Conservation (phyloP, 371 early-diverging fungal genomes). For the Mortierella sp. region DNA sequence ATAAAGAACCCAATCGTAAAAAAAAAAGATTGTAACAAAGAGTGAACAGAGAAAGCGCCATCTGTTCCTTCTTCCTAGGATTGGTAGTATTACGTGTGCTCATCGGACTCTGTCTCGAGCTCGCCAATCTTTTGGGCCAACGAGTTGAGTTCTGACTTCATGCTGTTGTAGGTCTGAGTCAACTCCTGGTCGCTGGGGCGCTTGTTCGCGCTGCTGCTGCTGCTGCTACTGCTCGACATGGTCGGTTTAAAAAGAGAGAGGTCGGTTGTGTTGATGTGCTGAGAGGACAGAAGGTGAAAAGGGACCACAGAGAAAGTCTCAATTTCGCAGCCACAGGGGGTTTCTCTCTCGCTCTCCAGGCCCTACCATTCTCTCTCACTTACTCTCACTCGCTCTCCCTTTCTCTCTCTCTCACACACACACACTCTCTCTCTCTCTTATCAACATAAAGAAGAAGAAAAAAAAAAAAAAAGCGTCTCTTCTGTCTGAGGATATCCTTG, state of each 20-base stretch:
- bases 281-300: too few species aligned
- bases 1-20: not conserved
- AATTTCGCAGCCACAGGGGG: not conserved
- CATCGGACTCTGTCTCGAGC: constrained; percentile 93
- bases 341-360: not conserved
- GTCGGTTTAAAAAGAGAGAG: not conserved
- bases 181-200: constrained; percentile 75
- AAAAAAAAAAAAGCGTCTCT: too few species aligned
- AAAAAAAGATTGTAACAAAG: not conserved
- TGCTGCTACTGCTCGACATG: constrained; percentile 29
- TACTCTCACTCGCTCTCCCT: not conserved
- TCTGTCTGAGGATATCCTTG: too few species aligned
- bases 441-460: not conserved
- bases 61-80: constrained; percentile 1
- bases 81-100: constrained; percentile 79
- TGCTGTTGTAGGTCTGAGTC: constrained; percentile 77
- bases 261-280: constrained; percentile 1
- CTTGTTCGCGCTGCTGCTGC: constrained; percentile 44
- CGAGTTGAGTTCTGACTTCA: constrained; percentile 86
- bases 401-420: not conserved
- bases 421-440: not conserved
- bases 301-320: too few species aligned
- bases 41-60: too few species aligned
- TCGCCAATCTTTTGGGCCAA: constrained; percentile 94
- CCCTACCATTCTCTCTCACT: too few species aligned